Evolutionary conservation across 129 eudicot genomes (phyloP).

Genomic region (Ambrosia artemisiifolia): DNA sequence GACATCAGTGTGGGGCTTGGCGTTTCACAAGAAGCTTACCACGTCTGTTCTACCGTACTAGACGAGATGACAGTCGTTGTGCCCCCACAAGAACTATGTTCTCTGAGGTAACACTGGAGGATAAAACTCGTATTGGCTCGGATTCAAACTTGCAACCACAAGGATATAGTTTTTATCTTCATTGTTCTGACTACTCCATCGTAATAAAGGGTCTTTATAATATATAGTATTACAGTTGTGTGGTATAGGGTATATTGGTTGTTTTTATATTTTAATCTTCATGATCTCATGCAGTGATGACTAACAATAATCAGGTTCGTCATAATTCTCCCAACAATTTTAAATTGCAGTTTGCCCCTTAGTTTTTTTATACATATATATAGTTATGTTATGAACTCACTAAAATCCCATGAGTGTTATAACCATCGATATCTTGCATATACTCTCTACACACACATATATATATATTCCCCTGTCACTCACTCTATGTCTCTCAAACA

Average conservation of each 20-base stretch:
- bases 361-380: not conserved
- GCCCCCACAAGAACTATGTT: too few relatives aligned
- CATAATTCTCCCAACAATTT: not conserved
- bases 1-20: too few relatives aligned
- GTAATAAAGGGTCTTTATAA: not conserved
- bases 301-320: not conserved
- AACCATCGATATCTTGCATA: not conserved
- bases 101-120: too few relatives aligned
- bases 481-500: not conserved
- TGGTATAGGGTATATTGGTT: not conserved
- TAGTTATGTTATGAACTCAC: slow-evolving; percentile 13
- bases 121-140: too few relatives aligned
- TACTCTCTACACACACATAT: not conserved
- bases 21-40: too few relatives aligned
- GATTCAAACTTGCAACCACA: too few relatives aligned
- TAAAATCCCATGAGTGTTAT: not conserved
- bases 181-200: too few relatives aligned
- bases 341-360: not conserved
- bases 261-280: not conserved
- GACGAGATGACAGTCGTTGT: too few relatives aligned
- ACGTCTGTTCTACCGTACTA: too few relatives aligned
- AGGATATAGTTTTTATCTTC: too few relatives aligned
- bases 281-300: not conserved
- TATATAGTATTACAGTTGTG: not conserved
- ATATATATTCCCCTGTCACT: not conserved